phyloP scores from a whole-genome alignment of 2,329 filamentous ascomycete genomes.

The Aspergillus quadrilineatus region DNA sequence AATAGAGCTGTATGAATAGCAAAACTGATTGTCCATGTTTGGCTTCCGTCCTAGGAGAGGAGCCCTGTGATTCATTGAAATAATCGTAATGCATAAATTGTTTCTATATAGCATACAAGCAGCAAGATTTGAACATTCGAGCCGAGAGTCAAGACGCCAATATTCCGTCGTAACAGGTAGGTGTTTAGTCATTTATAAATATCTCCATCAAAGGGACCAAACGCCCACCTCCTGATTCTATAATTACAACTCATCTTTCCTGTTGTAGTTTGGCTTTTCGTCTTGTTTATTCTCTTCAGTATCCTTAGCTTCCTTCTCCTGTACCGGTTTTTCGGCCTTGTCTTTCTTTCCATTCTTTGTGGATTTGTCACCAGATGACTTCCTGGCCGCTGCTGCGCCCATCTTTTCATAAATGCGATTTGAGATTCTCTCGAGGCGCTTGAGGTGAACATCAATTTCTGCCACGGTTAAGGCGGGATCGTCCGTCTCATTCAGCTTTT shows the following conservation, averaged over 20 bases:
- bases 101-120: conserved; percentile 5
- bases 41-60: neutral
- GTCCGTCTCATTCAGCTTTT: conserved; percentile 65
- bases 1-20: conserved; percentile 2
- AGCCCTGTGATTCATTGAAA: neutral
- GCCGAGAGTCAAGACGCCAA: neutral
- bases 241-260: conserved; percentile 35
- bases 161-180: neutral
- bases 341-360: conserved; percentile 29
- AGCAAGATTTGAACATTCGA: neutral
- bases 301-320: conserved; percentile 12
- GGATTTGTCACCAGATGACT: conserved; percentile 20
- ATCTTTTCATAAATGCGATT: conserved; percentile 40
- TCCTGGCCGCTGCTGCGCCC: conserved; percentile 45
- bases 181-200: neutral
- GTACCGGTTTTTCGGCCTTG: conserved; percentile 27
- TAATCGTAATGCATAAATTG: conserved; percentile 9
- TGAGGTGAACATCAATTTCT: conserved; percentile 68
- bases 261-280: conserved; percentile 27
- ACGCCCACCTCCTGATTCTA: conserved; percentile 13
- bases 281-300: conserved; percentile 16
- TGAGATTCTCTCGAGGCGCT: conserved; percentile 61
- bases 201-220: neutral
- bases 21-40: neutral
- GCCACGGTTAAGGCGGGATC: conserved; percentile 72